Conservation (phyloP, 2,329 filamentous ascomycete genomes). For the Aspergillus ibericus region DNA sequence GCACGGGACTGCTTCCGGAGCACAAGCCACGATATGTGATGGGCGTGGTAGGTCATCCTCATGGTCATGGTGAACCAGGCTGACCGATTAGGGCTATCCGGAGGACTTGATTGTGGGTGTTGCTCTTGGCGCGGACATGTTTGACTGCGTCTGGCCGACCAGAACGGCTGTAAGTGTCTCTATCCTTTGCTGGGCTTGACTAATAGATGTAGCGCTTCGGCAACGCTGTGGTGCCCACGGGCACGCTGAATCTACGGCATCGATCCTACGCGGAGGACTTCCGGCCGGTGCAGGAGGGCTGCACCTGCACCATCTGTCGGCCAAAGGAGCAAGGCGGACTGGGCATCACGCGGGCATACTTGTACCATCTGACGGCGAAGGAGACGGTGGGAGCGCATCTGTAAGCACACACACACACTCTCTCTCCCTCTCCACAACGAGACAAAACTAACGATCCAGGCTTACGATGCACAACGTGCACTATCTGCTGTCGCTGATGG, state of each 20-base stretch:
- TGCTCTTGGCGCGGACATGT: conserved; percentile 96
- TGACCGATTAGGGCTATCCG: conserved; percentile 68
- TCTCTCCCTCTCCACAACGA: too few relatives aligned
- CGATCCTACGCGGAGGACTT: conserved; percentile 77
- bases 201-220: conserved; percentile 68
- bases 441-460: conserved; percentile 48
- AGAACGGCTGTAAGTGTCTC: conserved; percentile 69
- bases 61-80: not conserved
- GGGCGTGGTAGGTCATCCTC: conserved; percentile 68
- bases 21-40: conserved; percentile 98
- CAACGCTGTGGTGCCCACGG: conserved; percentile 80
- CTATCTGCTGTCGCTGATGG: conserved; percentile 86
- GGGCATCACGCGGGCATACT: conserved; percentile 81
- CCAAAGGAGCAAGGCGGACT: conserved; percentile 66
- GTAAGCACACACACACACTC: too few relatives aligned
- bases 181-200: not conserved
- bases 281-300: conserved; percentile 76
- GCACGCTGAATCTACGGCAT: conserved; percentile 82
- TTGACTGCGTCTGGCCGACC: conserved; percentile 98
- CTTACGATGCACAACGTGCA: conserved; percentile 95
- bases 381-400: conserved; percentile 88
- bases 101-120: conserved; percentile 94
- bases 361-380: conserved; percentile 89
- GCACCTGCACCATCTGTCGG: conserved; percentile 76
- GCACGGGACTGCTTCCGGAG: conserved; percentile 80